Evolutionary conservation across 768 basidiomycete genomes (phyloP).

Genomic region (Saitozyma sp.): DNA sequence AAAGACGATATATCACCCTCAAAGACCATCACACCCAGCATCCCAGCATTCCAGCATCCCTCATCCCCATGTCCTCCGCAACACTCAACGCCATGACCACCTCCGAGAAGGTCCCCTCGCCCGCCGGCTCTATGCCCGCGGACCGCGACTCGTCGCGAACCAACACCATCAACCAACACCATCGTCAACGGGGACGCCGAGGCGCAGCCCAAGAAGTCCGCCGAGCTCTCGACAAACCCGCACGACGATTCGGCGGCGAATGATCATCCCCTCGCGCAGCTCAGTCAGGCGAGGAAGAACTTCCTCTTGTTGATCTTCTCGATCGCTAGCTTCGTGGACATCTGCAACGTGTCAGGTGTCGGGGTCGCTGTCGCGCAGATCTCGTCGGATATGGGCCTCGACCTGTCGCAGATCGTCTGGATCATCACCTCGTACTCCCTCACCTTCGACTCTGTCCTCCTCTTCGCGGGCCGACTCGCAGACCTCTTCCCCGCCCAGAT

Average conservation of each 20-base stretch:
- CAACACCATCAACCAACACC: too few relatives aligned
- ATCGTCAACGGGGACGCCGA: not conserved
- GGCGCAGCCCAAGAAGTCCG: not conserved
- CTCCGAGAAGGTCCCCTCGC: too few relatives aligned
- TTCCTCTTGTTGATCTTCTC: constrained; percentile 17
- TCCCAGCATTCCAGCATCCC: too few relatives aligned
- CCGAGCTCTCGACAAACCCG: not conserved
- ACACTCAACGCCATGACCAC: too few relatives aligned
- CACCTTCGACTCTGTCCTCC: constrained; percentile 39
- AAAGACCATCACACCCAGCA: too few relatives aligned
- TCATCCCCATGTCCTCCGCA: too few relatives aligned
- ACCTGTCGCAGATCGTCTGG: constrained; percentile 38
- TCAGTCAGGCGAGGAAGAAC: constrained; percentile 16
- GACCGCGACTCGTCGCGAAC: not conserved
- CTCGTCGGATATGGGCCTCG: constrained; percentile 26
- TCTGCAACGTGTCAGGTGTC: constrained; percentile 37
- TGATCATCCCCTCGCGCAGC: constrained; percentile 15
- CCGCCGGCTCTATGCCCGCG: too few relatives aligned
- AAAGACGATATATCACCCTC: too few relatives aligned
- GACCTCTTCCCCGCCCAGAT: constrained; percentile 51
- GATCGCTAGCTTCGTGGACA: constrained; percentile 19
- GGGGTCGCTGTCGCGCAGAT: constrained; percentile 43
- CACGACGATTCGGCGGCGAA: constrained; percentile 1
- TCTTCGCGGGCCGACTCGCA: constrained; percentile 45
- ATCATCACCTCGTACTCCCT: constrained; percentile 42